These are phyloP conservation scores for Jamesozyma rosinii DNA, from an alignment of 805 yeast species.

Conservation along the genomic window DNA sequence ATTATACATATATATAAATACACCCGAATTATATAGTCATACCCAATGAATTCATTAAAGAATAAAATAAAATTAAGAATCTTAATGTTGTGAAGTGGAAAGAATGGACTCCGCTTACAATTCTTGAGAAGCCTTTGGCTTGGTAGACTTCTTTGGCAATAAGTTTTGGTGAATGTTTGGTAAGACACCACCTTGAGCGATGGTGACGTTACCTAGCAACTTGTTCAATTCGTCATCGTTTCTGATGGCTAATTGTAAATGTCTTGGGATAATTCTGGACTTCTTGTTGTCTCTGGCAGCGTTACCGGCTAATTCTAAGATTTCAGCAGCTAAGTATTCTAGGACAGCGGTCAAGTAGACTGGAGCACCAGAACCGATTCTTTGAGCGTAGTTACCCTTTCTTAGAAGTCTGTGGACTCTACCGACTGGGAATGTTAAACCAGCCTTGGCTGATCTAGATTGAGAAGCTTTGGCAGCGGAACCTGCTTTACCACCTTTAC, in stretches of 20 bases:
- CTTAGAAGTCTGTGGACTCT: constrained; percentile 95
- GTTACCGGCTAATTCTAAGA: constrained; percentile 95
- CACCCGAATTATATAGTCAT: constrained; percentile 3
- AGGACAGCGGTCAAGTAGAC: constrained; percentile 93
- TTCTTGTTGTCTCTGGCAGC: constrained; percentile 99
- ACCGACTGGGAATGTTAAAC: constrained; percentile 98
- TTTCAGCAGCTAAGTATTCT: constrained; percentile 96
- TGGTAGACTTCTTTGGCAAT: constrained; percentile 68
- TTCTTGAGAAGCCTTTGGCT: constrained; percentile 58
- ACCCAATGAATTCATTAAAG: constrained; percentile 3
- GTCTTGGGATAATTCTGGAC: constrained; percentile 98
- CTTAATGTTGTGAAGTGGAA: background rate
- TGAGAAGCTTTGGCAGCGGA: constrained; percentile 90
- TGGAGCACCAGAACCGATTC: constrained; percentile 99
- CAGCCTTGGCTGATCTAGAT: constrained; percentile 97
- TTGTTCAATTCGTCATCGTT: constrained; percentile 98
- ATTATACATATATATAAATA: constrained; percentile 1
- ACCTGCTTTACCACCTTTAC: constrained; percentile 85
- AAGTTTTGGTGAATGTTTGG: constrained; percentile 94
- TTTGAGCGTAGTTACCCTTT: constrained; percentile 96
- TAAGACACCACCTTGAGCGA: constrained; percentile 98
- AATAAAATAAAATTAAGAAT: background rate
- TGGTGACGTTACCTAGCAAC: constrained; percentile 84
- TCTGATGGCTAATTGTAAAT: constrained; percentile 96
- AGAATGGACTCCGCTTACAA: constrained; percentile 33